Percentiles rank a stretch among this genome's conserved stretches.
Conservation (phyloP, 2,329 filamentous ascomycete species). For the Fusarium falciforme region DNA sequence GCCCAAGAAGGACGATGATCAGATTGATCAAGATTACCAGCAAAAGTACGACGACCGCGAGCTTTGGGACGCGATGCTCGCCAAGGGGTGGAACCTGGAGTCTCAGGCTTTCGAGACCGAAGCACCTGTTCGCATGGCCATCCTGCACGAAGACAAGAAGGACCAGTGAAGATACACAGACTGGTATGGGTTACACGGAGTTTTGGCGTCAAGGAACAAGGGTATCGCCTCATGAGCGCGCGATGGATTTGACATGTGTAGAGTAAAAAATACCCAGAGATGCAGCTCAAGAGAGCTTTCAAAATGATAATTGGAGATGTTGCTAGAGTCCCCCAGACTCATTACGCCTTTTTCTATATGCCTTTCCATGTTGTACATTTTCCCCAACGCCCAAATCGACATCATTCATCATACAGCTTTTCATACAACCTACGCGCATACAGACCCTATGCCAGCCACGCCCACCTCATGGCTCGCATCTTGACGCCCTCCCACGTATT, state of each 20-base stretch:
- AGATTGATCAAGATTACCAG: conserved; percentile 22
- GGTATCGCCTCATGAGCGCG: not conserved
- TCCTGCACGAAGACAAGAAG: conserved; percentile 41
- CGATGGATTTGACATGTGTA: not conserved
- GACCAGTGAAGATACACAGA: conserved; percentile 29
- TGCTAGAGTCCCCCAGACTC: conserved; percentile 14
- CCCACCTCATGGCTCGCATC: conserved; percentile 68
- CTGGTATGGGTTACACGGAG: not conserved
- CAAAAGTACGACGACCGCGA: conserved; percentile 31
- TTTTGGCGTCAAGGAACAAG: conserved; percentile 5
- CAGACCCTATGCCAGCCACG: conserved; percentile 58
- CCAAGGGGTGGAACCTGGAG: conserved; percentile 50
- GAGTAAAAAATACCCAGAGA: not conserved
- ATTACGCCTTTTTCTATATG: conserved; percentile 1
- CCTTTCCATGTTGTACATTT: conserved; percentile 37
- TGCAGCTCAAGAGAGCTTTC: not conserved
- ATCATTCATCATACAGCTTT: conserved; percentile 38
- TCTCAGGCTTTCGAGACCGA: conserved; percentile 52
- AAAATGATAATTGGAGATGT: conserved; percentile 36
- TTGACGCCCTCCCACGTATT: conserved; percentile 76
- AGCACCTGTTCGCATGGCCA: conserved; percentile 48
- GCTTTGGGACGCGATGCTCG: conserved; percentile 45
- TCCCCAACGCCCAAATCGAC: conserved; percentile 39
- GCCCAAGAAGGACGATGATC: conserved; percentile 1
- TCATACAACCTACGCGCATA: conserved; percentile 14